Base-by-base conservation (phyloP, 2,329 filamentous ascomycete genomes). In the Tolypocladium ovalisporum region DNA sequence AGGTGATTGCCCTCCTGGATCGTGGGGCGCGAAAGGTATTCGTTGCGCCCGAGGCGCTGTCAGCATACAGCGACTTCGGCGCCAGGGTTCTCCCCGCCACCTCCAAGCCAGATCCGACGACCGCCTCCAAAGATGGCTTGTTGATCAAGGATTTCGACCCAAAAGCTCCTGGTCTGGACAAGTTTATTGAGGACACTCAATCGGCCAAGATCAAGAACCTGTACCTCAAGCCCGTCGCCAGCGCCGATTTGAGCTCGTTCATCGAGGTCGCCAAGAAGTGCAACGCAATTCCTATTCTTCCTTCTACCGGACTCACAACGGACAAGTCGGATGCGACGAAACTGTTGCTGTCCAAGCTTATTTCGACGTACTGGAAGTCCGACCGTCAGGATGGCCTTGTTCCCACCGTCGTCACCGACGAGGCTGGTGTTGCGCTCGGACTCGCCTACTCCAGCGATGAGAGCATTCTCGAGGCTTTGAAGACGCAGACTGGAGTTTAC, bases 391-490 rank as follows among this genome's bases (percentile, higher is more conserved):
- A 97, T 68, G 87, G 88, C 10, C 80, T 99, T 10, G 84, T 96
- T 63, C 87, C 94, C 1, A 99, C 94, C 0, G 82, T 96, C 4
- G 94, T 99, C 9, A 91, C 89, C 1, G 90, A 99, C 68, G 90
- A 96, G 76, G 79, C 87, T 54, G 92, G 91, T 1, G 78, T 88
- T 24, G 89, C 90, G 10, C 77, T 99, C 17, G 94, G 94, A 0
- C 75, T 99, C 62, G 94, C 97, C 22, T 99, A 97, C 78, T 96
- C 92, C 73, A 97, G 89, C 68, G 84, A 88, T 61, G 89, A 95
- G 71, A 97, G 93, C 69, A 85, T 99, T 37, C 79, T 85, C 10
- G 93, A 96, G 75, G 93, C 93, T 40, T 70, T 99, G 60, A 84
- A 83, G 66, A 96, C 90, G 7, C 77, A 80, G 65, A 78, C 77